Evolutionary conservation across 1,284 basidiomycete species (phyloP), one percentile per base, ranked within the genome.

Genomic region (Cryptococcus sp.): DNA sequence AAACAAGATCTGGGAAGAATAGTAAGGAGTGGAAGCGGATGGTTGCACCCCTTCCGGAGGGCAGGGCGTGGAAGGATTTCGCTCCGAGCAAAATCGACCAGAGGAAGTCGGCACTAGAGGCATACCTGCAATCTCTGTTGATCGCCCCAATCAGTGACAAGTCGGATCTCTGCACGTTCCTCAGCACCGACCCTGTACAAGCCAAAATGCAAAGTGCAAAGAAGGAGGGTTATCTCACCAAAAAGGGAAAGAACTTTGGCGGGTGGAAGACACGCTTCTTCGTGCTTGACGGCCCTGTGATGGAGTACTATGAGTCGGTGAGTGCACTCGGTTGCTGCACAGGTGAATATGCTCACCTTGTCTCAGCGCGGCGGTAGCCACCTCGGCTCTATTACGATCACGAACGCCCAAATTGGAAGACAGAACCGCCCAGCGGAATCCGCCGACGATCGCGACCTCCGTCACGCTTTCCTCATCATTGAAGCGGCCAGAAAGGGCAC

Each of bases 381-480:
- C 74, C 83, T 97, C 27, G 93, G 94, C 48, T 90, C 91, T 11
- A 97, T 98, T 69, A 75, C 82, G 57, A 87, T 97, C 65, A 86
- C 88, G 19, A 88, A 88, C 49, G 91, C 94, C 13, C 92, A 96
- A 75, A 97, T 97, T 53, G 87, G 86, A 19, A 80, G 86, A 51
- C 86, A 87, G 70, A 85, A 88, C 70, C 81, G 69, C 80, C 83
- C 65, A 52, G 81, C 77, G 71, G 76, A 76, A 66, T 75, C 59
- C 77, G 83, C 61, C 56, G 91, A 94, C 59, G 93, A 96, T 70
- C 91, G 91, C 71, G 90, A 96, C 64, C 96, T 95, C 68, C 85
- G 93, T 25, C 95, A 99, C 72, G 95, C 95, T 0, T 98, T 99
- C 81, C 85, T 99, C 59, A 92, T 99, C 71, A 91, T 98, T 61